Evolutionary conservation across 1,139 yeast species (phyloP), one percentile per base, ranked within the genome.

Genomic region (Yamadazyma friedrichii): DNA sequence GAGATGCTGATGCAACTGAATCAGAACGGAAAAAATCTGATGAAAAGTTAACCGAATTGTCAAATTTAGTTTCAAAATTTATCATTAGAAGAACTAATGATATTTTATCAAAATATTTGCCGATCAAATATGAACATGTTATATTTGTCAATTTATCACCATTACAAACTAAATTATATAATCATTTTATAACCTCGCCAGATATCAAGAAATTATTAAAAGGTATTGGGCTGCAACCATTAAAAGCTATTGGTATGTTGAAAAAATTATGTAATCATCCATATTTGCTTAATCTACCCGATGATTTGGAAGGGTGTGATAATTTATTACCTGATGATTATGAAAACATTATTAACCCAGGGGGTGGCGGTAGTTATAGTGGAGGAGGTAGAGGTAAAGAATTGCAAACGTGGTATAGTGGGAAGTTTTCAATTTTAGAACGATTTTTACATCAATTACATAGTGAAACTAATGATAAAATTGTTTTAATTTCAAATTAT

Each of bases 41-140:
- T 48, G 61, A 59, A 29, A 91, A 88, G 58, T 68, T 93, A 39
- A 65, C 66, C 15, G 91, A 86, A 53, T 67, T 93, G 42, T 82
- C 94, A 0, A 78, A 73, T 25, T 59, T 89, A 39, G 99, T 94
- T 2, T 87, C 93, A 34, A 85, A 83, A 52, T 89, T 91, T 58
- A 93, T 94, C 59, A 94, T 93, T 46, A 78, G 99, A 58, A 81
- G 99, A 58, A 91, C 98, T 0, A 93, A 93, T 64, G 98, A 94
- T 62, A 88, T 93, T 52, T 70, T 93, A 45, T 85, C 97, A 33
- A 93, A 93, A 62, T 93, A 93, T 56, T 70, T 93, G 43, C 98
- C 98, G 0, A 88, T 94, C 50, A 93, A 93, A 61, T 91, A 89
- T 59, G 99, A 93, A 60, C 96, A 93, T 61, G 98, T 93, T 33